Evolutionary conservation across 1,284 basidiomycete genomes (phyloP), one percentile per base, ranked within the genome.

Genomic region (Trametes versicolor): DNA sequence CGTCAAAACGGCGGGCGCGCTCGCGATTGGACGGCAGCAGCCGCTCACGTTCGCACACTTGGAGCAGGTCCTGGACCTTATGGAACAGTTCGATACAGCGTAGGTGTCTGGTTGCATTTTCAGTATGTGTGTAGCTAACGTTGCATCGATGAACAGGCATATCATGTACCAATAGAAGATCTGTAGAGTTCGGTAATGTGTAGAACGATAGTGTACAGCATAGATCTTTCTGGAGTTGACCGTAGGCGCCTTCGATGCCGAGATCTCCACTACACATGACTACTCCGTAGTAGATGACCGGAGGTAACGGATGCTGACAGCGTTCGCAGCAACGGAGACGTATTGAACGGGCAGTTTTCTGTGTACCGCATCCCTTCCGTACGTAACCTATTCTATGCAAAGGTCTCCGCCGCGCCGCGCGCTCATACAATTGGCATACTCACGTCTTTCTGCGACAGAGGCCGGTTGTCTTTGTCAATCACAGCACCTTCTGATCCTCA

Each of bases 21-120:
- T 90, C 36, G 87, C 88, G 10, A 64, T 80, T 29, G 85, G 82
- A 0, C 75, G 82, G 27, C 79, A 81, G 36, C 81, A 87, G 75
- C 73, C 71, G 43, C 75, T 89, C 10, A 73, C 72, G 15, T 84
- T 79, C 69, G 71, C 70, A 29, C 86, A 90, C 76, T 78, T 91
- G 56, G 70, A 80, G 62, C 81, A 85, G 69, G 88, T 88, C 4
- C 73, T 90, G 68, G 84, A 87, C 73, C 82, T 87, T 54, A 85
- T 87, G 79, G 83, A 87, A 52, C 83, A 86, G 69, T 90, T 90
- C 70, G 83, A 81, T 51, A 78, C 78, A 56, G 84, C 86, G 74
- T 87, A 58, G 83, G 73, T 49, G 3, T 4, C 29, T 32, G 5
- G 15, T 13, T 51, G 45, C 12, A 12, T 2, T 9, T 5, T 43